Evolutionary conservation across 2,329 filamentous ascomycete species (phyloP).

Genomic region (Neurospora sp.): DNA sequence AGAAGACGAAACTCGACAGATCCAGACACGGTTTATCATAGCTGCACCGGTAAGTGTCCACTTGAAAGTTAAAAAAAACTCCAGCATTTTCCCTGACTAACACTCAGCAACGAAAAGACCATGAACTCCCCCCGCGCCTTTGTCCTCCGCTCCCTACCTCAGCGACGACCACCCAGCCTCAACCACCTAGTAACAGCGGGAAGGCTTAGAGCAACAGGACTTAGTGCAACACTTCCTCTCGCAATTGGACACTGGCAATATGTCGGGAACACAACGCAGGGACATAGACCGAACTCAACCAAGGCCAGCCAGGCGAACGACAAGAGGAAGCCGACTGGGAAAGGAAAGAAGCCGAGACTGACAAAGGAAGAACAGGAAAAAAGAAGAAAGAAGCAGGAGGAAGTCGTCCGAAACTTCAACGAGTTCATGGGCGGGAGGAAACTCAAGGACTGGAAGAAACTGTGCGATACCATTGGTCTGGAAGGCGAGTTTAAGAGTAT

Average conservation of each 20-base stretch:
- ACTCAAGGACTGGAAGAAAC: constrained; percentile 33
- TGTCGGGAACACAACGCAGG: background rate
- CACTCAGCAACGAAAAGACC: background rate
- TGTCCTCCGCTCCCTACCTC: background rate
- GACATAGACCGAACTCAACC: constrained; percentile 32
- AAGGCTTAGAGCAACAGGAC: background rate
- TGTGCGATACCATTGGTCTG: constrained; percentile 35
- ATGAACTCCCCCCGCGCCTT: background rate
- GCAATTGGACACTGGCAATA: background rate
- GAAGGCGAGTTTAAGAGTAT: constrained; percentile 29
- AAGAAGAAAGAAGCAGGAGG: background rate
- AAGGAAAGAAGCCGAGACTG: background rate
- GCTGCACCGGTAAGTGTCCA: background rate
- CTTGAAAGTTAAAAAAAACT: background rate
- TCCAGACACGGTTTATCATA: background rate
- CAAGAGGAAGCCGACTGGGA: constrained; percentile 16
- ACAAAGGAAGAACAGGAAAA: background rate
- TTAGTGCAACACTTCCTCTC: background rate
- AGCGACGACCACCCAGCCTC: background rate
- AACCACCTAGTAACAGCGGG: background rate
- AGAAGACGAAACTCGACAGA: too few relatives aligned
- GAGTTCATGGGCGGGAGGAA: constrained; percentile 22
- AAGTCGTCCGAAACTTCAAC: constrained; percentile 15
- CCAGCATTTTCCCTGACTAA: background rate
- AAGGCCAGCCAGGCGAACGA: constrained; percentile 29